Base-by-base conservation (phyloP, 2,329 filamentous ascomycete species). In the Parastagonospora nodorum region DNA sequence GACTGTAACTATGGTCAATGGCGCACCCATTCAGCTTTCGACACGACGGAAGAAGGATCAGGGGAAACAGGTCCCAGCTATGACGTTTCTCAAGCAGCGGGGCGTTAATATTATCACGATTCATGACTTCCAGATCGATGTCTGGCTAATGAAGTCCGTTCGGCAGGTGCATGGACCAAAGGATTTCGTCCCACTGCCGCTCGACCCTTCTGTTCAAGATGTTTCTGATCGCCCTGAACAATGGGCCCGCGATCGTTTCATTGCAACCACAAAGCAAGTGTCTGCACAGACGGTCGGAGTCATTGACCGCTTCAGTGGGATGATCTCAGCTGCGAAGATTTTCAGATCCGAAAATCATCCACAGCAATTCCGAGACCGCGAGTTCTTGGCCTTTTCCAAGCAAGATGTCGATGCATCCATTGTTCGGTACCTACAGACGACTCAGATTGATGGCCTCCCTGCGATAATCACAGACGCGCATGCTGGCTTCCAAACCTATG, bases 381-480 rank as follows among this genome's bases (percentile, higher is more conserved):
- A 64, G 28, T 55, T 62, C 11, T 28, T 48, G 3, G 53, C 50
- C 24, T 49, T 64, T 2, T 38, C 33, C 28, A 58, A 62, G 43
- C 14, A 30, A 9, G 39, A 52, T 8, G 37, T 45, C 1, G 49
- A 55, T 31, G 29, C 33, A 28, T 57, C 57, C 7, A 49, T 61
- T 6, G 59, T 62, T 11, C 51, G 49, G 2, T 64, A 61, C 15
- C 32, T 51, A 8, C 36, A 48, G 16, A 32, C 47, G 5, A 16
- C 36, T 2, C 45, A 51, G 2, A 41, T 62, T 6, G 35, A 43
- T 1, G 42, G 36, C 14, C 54, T 62, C 2, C 57, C 55, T 2
- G 50, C 55, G 9, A 37, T 56, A n/a, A 58, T 61, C 10, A 64
- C 59, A 5, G 42, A 43, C 29, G 55, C 46, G 2, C 51, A 61